Evolutionary conservation across 768 basidiomycete genomes (phyloP), one percentile per base, ranked within the genome.

Genomic region (Boletellus sp.): DNA sequence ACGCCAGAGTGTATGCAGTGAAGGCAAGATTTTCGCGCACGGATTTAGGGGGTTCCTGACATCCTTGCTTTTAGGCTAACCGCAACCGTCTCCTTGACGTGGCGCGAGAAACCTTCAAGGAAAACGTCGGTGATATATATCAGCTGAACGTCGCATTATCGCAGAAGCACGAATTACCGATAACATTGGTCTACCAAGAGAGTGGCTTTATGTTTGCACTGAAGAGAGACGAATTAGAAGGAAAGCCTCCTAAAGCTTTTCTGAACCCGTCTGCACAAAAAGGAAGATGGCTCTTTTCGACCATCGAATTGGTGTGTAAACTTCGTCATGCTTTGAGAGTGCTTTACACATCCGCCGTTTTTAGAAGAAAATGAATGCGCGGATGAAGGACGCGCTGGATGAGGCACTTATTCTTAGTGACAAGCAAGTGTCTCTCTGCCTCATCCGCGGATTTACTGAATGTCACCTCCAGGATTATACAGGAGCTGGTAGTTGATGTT

Each of bases 91-190:
- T 95, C 10, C 83, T 99, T 26, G 95, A 98, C 55, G 92, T 98
- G 7, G 96, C 95, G 2, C 80, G 96, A 3, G 92, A 92, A 65
- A 94, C 94, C 0, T 97, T 86, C 72, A 90, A 87, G 58, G 94
- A 99, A 66, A 95, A 95, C 56, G 78, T 95, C 38, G 79, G 82
- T 15, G 95, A 99, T 61, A 91, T 96, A 46, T 83, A 84, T 54
- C 77, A 84, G 46, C 72, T 93, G 32, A 80, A 80, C 51, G 72
- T 73, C 15, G 71, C 70, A 0, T 69, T 92, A 13, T 72, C 81
- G 0, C 80, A 87, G 51, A 71, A 79, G 52, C 78, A 90, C 56
- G 74, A 74, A 4, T 69, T 94, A 2, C 85, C 87, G 0, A 61
- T 93, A 19, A 73, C 77, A 7, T 69, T 91, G 10, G 69, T 82